A percentile compares a stretch with the other conserved stretches of the same genome.
Evolutionary conservation across 2,329 filamentous ascomycete genomes (phyloP).

Genomic region (Herpotrichia juniperi): DNA sequence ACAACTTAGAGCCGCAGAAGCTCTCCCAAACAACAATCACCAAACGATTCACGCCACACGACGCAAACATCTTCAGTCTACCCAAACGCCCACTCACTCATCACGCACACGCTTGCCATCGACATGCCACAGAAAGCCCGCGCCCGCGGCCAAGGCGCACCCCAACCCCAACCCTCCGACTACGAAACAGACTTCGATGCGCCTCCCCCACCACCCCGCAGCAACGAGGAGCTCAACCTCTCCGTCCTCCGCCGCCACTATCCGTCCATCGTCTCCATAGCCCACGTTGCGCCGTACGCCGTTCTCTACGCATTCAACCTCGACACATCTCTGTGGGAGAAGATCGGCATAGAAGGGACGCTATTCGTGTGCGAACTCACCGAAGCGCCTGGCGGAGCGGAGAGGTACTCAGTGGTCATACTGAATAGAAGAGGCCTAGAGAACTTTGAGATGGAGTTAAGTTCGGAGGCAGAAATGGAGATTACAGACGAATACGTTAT

Average conservation of each 20-base stretch:
- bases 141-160: constrained; percentile 43
- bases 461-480: constrained; percentile 51
- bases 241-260: constrained; percentile 82
- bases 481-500: constrained; percentile 65
- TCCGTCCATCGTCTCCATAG: constrained; percentile 73
- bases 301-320: constrained; percentile 83
- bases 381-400: constrained; percentile 30
- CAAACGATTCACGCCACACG: no score
- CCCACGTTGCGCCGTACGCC: constrained; percentile 82
- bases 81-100: constrained; percentile 3
- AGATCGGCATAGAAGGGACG: constrained; percentile 82
- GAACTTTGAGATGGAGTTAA: constrained; percentile 54
- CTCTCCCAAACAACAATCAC: no score
- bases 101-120: neutral
- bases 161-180: constrained; percentile 57
- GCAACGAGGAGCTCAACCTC: constrained; percentile 87
- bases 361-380: constrained; percentile 80
- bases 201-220: constrained; percentile 60
- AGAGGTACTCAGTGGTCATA: constrained; percentile 53
- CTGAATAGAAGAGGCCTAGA: constrained; percentile 56
- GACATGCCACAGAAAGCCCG: constrained; percentile 39
- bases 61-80: neutral
- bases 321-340: constrained; percentile 75
- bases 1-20: no score
- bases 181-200: constrained; percentile 57